Conservation (phyloP, 768 basidiomycete genomes). For the Termitomyces sp. region DNA sequence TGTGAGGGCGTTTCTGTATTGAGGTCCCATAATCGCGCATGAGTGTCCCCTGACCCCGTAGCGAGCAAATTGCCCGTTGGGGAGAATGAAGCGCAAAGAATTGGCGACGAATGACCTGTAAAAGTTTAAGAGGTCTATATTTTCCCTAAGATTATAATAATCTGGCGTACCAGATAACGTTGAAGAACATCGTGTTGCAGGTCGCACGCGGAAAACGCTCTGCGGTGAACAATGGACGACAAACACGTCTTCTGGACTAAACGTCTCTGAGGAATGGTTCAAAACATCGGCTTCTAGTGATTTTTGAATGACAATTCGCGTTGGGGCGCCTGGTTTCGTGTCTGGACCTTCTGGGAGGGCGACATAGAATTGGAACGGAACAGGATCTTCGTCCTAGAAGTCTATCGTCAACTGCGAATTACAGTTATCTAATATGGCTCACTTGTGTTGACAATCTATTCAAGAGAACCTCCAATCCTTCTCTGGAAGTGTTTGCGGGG, state of each 20-base stretch:
- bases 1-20: constrained; percentile 89
- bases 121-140: not conserved
- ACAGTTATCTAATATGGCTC: constrained; percentile 17
- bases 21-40: constrained; percentile 91
- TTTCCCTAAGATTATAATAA: not conserved
- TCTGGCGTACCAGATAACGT: constrained; percentile 68
- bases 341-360: constrained; percentile 54
- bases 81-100: constrained; percentile 92
- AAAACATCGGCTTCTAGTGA: constrained; percentile 83
- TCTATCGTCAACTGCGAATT: constrained; percentile 14
- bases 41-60: constrained; percentile 93
- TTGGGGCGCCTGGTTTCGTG: constrained; percentile 49
- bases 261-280: constrained; percentile 60
- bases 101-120: constrained; percentile 85
- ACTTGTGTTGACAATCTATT: constrained; percentile 83
- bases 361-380: constrained; percentile 91
- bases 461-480: constrained; percentile 81
- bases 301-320: constrained; percentile 78
- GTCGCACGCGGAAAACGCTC: constrained; percentile 90
- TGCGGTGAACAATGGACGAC: constrained; percentile 90
- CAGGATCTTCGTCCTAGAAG: constrained; percentile 74
- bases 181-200: constrained; percentile 91
- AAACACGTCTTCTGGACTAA: constrained; percentile 84
- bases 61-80: constrained; percentile 89
- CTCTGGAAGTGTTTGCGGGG: constrained; percentile 80